phyloP scores from a whole-genome alignment of 192 early-diverging fungal species.

The Dissophora ornata region DNA sequence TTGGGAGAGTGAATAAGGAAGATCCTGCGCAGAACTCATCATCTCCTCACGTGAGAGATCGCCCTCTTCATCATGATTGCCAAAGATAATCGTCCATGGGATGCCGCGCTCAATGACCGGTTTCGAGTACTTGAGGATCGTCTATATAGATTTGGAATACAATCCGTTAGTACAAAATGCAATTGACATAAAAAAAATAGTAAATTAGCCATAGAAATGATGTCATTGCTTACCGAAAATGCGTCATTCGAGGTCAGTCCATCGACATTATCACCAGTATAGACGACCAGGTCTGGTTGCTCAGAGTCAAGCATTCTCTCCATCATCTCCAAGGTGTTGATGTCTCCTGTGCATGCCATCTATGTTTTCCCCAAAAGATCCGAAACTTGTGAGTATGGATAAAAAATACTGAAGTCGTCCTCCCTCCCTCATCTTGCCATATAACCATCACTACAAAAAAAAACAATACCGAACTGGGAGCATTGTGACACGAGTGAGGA shows the following conservation, averaged over 20 bases:
- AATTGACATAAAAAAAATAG: too few relatives aligned
- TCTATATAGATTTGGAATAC: constrained; percentile 24
- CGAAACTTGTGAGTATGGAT: too few relatives aligned
- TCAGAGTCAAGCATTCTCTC: constrained; percentile 57
- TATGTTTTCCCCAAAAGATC: too few relatives aligned
- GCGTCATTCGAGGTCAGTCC: constrained; percentile 50
- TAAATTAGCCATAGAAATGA: too few relatives aligned
- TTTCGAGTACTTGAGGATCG: constrained; percentile 44
- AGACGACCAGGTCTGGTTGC: constrained; percentile 58
- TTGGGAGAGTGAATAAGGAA: constrained; percentile 54
- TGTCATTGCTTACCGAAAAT: constrained; percentile 23
- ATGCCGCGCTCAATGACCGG: constrained; percentile 42
- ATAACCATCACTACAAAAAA: too few relatives aligned
- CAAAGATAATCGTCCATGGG: constrained; percentile 59
- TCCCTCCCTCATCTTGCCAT: too few relatives aligned
- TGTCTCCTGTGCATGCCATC: constrained; percentile 56
- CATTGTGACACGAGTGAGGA: constrained; percentile 49
- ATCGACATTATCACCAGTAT: constrained; percentile 59
- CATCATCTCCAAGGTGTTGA: constrained; percentile 51
- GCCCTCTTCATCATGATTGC: constrained; percentile 59
- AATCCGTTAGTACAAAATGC: too few relatives aligned
- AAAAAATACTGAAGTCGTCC: too few relatives aligned
- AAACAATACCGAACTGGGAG: constrained; percentile 37
- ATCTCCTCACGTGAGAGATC: constrained; percentile 59
- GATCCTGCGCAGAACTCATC: constrained; percentile 44